A percentile compares a stretch with the other conserved stretches of the same genome.
These are phyloP conservation scores for Nidularia sp. DNA, from an alignment of 768 basidiomycete genomes.

Conservation along the genomic window DNA sequence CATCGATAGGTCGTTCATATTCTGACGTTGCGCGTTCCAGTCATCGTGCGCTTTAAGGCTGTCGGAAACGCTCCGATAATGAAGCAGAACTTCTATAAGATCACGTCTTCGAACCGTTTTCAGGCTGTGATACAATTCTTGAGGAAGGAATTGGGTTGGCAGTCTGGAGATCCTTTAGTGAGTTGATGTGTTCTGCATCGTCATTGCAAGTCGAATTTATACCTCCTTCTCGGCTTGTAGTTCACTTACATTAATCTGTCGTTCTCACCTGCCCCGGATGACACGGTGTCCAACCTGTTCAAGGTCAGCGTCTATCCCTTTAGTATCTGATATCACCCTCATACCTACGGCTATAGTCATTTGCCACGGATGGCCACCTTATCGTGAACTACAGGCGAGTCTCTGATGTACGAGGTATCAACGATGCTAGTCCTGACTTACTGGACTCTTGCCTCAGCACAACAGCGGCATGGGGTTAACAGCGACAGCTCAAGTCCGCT, in stretches of 20 bases:
- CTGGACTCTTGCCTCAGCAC: slow-evolving; percentile 18
- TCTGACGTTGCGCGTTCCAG: slow-evolving; percentile 33
- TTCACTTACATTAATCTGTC: slow-evolving; percentile 65
- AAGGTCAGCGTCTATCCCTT: slow-evolving; percentile 37
- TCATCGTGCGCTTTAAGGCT: slow-evolving; percentile 95
- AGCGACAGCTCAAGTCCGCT: no score
- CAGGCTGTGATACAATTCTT: slow-evolving; percentile 94
- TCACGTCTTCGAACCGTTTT: slow-evolving; percentile 90
- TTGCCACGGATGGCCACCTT: slow-evolving; percentile 82
- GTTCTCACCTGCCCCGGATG: slow-evolving; percentile 81
- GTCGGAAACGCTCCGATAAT: slow-evolving; percentile 98
- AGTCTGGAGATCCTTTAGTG: slow-evolving; percentile 62
- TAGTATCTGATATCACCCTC: background rate
- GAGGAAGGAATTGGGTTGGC: slow-evolving; percentile 85
- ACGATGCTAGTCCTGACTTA: no score
- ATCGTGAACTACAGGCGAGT: slow-evolving; percentile 88
- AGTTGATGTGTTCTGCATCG: slow-evolving; percentile 9
- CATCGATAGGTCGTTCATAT: background rate
- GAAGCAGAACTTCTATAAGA: slow-evolving; percentile 99
- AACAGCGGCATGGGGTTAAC: slow-evolving; percentile 41
- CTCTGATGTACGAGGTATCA: no score
- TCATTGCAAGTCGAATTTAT: slow-evolving; percentile 5
- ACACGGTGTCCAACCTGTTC: slow-evolving; percentile 74
- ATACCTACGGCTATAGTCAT: slow-evolving; percentile 47
- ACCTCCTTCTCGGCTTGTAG: slow-evolving; percentile 20